phyloP scores from a whole-genome alignment of 257 asterid genomes.

The Paulownia fortunei region DNA sequence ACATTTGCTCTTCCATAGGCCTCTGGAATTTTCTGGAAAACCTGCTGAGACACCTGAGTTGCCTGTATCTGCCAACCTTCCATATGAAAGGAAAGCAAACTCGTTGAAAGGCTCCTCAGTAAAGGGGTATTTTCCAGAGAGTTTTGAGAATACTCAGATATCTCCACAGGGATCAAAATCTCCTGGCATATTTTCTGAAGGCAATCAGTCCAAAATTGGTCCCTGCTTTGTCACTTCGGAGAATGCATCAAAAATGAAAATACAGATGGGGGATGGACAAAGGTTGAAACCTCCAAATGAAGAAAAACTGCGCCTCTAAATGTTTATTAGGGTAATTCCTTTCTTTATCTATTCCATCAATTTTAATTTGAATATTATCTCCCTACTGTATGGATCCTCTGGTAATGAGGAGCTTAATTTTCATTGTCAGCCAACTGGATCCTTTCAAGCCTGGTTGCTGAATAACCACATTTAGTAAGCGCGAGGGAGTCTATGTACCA shows the following conservation, averaged over 20 bases:
- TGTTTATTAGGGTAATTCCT: conserved; percentile 48
- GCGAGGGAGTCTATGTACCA: neutral
- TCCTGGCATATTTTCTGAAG: conserved; percentile 43
- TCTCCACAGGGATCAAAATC: conserved; percentile 50
- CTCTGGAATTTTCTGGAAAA: conserved; percentile 57
- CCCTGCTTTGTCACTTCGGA: conserved; percentile 41
- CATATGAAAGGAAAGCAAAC: conserved; percentile 44
- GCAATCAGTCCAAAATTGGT: conserved; percentile 33
- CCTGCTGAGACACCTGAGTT: conserved; percentile 54
- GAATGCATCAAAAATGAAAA: conserved; percentile 45
- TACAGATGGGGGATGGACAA: conserved; percentile 35
- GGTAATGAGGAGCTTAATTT: conserved; percentile 38
- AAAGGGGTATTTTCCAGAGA: conserved; percentile 35
- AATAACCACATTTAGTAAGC: neutral
- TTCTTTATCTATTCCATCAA: conserved; percentile 36
- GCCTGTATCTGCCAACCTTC: conserved; percentile 52
- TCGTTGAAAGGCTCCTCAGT: conserved; percentile 39
- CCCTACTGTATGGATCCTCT: conserved; percentile 37
- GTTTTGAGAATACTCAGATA: conserved; percentile 42
- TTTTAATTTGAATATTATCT: conserved; percentile 11
- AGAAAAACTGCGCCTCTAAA: conserved; percentile 15
- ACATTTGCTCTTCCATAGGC: conserved; percentile 83
- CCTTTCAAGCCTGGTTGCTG: conserved; percentile 24
- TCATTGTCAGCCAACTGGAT: conserved; percentile 51
- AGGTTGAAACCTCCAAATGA: conserved; percentile 46